These are phyloP conservation scores for Epichloe aotearoae DNA, from an alignment of 2,329 filamentous ascomycete species.

Conservation along the genomic window DNA sequence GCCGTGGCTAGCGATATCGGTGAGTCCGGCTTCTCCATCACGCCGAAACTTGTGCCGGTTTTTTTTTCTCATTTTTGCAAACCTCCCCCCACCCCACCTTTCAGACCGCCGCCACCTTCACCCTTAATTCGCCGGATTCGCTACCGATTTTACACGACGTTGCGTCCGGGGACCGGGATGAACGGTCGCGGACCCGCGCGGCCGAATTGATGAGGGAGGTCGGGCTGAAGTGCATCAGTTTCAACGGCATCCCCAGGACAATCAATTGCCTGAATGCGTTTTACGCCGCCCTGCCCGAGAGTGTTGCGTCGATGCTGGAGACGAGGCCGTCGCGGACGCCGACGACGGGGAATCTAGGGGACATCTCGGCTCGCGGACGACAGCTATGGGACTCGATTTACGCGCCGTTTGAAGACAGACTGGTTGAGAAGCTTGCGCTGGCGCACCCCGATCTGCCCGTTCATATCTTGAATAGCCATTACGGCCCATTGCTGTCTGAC, in stretches of 20 bases:
- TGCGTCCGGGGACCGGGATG: constrained; percentile 19
- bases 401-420: constrained; percentile 57
- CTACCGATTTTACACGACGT: constrained; percentile 49
- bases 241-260: constrained; percentile 70
- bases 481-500: constrained; percentile 60
- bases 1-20: constrained; percentile 55
- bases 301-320: constrained; percentile 40
- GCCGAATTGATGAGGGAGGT: constrained; percentile 65
- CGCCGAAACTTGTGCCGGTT: too few relatives aligned
- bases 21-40: constrained; percentile 18
- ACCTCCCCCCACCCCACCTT: neutral
- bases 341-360: constrained; percentile 38
- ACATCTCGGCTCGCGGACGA: constrained; percentile 44
- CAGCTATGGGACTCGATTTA: constrained; percentile 68
- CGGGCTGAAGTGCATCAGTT: constrained; percentile 64
- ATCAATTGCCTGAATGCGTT: constrained; percentile 74
- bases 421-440: constrained; percentile 56
- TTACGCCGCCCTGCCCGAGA: constrained; percentile 44
- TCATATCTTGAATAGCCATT: constrained; percentile 63
- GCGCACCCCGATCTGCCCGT: constrained; percentile 73
- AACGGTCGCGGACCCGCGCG: constrained; percentile 25
- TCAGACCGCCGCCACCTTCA: constrained; percentile 70
- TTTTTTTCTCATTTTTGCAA: neutral
- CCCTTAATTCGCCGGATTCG: constrained; percentile 72
- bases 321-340: constrained; percentile 42